Conservation (phyloP, 2,329 filamentous ascomycete genomes). For the Colletotrichum musae region DNA sequence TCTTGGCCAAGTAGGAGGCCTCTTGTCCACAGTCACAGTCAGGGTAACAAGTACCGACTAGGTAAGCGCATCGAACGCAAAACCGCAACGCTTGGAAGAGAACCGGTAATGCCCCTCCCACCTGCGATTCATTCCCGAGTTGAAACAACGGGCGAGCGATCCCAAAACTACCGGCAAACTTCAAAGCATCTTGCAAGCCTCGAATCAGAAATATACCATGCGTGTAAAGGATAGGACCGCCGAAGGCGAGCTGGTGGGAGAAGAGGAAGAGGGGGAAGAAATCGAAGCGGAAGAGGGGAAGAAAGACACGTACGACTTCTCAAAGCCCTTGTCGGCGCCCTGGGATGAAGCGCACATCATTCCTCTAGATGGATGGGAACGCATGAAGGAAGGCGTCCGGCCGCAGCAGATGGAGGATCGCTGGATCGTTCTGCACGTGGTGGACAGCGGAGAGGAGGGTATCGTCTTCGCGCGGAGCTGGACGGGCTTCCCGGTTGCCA, state of each 20-base stretch:
- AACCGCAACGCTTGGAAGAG: no score
- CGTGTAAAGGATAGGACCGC: background rate
- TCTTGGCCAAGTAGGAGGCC: background rate
- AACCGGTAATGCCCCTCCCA: no score
- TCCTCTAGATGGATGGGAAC: constrained; percentile 11
- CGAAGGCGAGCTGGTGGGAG: background rate
- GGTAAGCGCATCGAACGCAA: no score
- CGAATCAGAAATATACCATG: background rate
- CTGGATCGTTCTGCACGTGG: constrained; percentile 7
- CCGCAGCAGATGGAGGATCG: constrained; percentile 26
- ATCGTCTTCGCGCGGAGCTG: constrained; percentile 26
- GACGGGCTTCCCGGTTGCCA: constrained; percentile 8
- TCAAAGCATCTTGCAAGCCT: background rate
- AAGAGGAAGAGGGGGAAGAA: background rate
- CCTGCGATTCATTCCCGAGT: background rate
- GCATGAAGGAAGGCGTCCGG: constrained; percentile 22
- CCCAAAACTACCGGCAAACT: background rate
- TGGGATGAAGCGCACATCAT: constrained; percentile 15
- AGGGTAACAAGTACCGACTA: no score
- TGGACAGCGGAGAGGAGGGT: background rate
- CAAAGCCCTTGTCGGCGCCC: background rate
- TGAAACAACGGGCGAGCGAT: background rate
- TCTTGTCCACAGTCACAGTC: background rate
- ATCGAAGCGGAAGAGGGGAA: background rate
- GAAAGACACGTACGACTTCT: constrained; percentile 9